These are phyloP conservation scores for Fusarium sp. DNA, from an alignment of 2,329 filamentous ascomycete genomes.

Conservation along the genomic window DNA sequence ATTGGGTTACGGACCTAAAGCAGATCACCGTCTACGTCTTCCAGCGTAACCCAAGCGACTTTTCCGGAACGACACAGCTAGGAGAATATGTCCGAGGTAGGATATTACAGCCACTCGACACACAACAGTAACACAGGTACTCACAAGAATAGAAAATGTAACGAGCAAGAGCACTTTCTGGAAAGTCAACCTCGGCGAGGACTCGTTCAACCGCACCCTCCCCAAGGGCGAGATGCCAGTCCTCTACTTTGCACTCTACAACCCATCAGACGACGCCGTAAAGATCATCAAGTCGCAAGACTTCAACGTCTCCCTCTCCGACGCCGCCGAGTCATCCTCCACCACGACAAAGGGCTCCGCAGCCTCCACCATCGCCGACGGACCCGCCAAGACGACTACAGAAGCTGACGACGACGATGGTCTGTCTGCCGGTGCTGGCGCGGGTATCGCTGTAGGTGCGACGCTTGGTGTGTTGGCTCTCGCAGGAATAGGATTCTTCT, in stretches of 20 bases:
- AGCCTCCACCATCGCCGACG: background rate
- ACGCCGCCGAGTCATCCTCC: background rate
- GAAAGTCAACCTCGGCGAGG: background rate
- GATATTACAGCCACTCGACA: background rate
- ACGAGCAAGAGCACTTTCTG: conserved; percentile 9
- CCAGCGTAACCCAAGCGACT: background rate
- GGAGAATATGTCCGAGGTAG: conserved; percentile 2
- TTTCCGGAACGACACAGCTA: background rate
- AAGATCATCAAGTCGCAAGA: background rate
- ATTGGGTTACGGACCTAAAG: conserved; percentile 10
- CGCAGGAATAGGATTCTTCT: background rate
- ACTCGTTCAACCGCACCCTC: background rate
- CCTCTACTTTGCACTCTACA: conserved; percentile 9
- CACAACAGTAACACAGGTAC: background rate
- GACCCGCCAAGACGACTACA: background rate
- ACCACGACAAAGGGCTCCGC: background rate
- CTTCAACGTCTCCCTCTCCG: conserved; percentile 7
- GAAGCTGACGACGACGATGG: background rate
- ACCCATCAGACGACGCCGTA: background rate
- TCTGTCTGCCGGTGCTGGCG: background rate
- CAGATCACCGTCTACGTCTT: background rate
- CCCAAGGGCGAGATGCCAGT: background rate
- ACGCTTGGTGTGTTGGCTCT: background rate
- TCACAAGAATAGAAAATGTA: conserved; percentile 4
- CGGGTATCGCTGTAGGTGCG: conserved; percentile 11